Conservation (phyloP, 148 eudicot species). For the Fagopyrum tataricum region DNA sequence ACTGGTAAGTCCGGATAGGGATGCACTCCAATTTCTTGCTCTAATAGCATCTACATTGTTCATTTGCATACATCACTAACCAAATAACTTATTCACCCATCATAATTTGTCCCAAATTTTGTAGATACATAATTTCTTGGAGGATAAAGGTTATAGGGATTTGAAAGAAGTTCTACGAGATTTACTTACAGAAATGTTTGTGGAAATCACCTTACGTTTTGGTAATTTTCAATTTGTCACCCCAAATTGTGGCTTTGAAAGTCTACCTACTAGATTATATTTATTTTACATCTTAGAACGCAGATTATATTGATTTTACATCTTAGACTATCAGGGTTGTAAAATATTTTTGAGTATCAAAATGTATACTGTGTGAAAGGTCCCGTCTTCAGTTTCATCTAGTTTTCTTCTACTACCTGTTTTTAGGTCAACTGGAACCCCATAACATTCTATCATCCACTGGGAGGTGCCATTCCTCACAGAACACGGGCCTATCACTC, state of each 20-base stretch:
- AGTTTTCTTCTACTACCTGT: neutral
- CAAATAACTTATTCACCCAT: conserved; percentile 2
- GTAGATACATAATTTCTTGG: neutral
- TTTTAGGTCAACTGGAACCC: neutral
- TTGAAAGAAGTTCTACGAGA: neutral
- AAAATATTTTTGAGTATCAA: neutral
- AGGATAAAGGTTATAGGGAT: neutral
- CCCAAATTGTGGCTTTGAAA: neutral
- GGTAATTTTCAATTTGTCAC: neutral
- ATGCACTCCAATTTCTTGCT: neutral
- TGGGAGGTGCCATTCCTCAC: conserved; percentile 2
- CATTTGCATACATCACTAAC: neutral
- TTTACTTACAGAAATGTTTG: neutral
- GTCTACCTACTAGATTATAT: neutral
- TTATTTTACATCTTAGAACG: neutral
- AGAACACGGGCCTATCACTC: neutral
- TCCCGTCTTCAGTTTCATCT: neutral
- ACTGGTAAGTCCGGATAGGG: conserved; percentile 36
- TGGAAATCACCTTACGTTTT: neutral
- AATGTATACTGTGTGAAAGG: neutral
- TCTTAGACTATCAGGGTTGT: too few relatives aligned
- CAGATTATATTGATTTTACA: neutral
- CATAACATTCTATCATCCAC: neutral
- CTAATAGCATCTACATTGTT: neutral
- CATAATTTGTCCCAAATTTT: conserved; percentile 2